Base-by-base conservation (phyloP, 148 eudicot genomes). In the Chenopodium berlandieri region DNA sequence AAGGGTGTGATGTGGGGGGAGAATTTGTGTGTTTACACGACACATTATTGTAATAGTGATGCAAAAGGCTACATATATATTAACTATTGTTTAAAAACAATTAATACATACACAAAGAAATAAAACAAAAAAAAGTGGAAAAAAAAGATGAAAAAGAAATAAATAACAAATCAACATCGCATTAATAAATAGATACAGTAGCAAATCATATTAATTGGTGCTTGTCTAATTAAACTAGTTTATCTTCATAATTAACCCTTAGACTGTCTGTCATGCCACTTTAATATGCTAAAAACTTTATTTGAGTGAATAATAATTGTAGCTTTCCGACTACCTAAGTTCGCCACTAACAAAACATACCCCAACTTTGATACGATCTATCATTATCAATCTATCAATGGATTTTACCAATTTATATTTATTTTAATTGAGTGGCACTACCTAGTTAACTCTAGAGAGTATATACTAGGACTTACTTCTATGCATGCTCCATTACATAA, bases 241-340 rank as follows among this genome's bases (percentile, higher is more conserved):
- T 47, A 73, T 73, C 76, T 47, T 73, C 76, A 73, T 48, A 48
- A 72, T 73, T 47, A 48, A 47, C 9, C 31, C 19, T 48, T 0
- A 73, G 34, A 73, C 31, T 73, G 3, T 32, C 8, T n/a, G 76
- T 73, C 60, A 47, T 48, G 46, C 54, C 58, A 78, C 70, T 60
- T 77, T 65, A 66, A 23, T 40, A 6, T 66, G 62, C 62, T 78
- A 34, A 7, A 7, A 60, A 7, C 9, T 76, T 76, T 75, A 25
- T 75, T 20, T 22, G 9, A 62, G 19, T 20, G 9, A 34, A 76
- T 60, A 76, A 58, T 68, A 40, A 40, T 17, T 34, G 73, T 68
- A 48, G 65, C 81, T 78, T 78, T 78, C 69, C 50, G 74, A 70
- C 81, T 79, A 37, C 81, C 37, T 68, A 79, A 68, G 73, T 68